Base-by-base conservation (phyloP, 192 early-diverging fungal genomes). In the Funneliformis geosporum region DNA sequence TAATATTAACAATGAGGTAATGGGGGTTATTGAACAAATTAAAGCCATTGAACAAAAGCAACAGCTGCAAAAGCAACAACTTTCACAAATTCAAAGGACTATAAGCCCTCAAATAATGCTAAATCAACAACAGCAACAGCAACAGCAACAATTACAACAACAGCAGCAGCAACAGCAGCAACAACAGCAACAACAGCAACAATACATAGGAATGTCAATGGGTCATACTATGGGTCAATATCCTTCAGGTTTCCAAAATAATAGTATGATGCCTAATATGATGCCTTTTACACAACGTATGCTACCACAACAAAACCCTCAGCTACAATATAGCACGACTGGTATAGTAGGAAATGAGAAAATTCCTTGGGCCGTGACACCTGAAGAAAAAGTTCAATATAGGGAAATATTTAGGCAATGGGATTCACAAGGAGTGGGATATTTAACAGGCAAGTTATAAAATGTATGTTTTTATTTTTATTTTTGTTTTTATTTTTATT, bases 351-450 rank as follows among this genome's bases (percentile, higher is more conserved):
- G 81, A n/a, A 82, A 81, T 21, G 76, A 75, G 10, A 84, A 86
- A 72, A 84, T 86, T 60, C 83, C 85, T 50, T 90, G 89, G 89
- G 87, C 88, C 23, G 87, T 90, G n/a, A 87, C 84, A 11, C 75
- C 72, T 6, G 86, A 90, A 65, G 89, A 90, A 82, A 87, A 88
- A 76, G 79, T 83, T 27, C 83, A 83, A 40, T 89, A 91, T 55
- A 91, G 88, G 75, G 81, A 88, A 46, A 91, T 94, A 69, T 96
- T 96, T 80, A 91, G 86, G 40, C 89, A 88, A 12, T 95, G 92
- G 90, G 94, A 96, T 82, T 85, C 86, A 0, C 85, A 86, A 47
- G 88, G 86, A 21, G 86, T 85, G 0, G 94, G 93, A 8, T 93
- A 85, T 80, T 85, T 96, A 44, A 86, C 87, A 50, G 94, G 93